Evolutionary conservation across 2,329 filamentous ascomycete genomes (phyloP).

Genomic region (Cordyceps pruinosa): DNA sequence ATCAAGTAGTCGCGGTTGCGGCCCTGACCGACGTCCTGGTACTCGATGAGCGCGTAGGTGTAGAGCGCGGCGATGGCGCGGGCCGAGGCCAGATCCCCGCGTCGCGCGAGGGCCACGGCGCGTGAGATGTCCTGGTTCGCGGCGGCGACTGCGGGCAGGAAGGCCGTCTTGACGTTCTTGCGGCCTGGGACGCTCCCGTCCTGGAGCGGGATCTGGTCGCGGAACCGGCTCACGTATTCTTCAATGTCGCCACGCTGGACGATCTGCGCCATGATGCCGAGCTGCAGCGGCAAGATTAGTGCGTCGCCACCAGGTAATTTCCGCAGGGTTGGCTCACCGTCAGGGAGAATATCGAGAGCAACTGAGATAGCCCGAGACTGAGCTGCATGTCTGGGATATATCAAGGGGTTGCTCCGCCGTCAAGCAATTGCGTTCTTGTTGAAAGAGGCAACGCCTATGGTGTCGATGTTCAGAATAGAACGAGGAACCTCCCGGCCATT

Average conservation of each 20-base stretch:
- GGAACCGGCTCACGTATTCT: conserved; percentile 2
- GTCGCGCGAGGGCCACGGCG: not conserved
- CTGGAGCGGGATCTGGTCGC: not conserved
- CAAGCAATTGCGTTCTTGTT: not conserved
- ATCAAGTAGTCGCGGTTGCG: conserved; percentile 7
- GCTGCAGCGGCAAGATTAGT: not conserved
- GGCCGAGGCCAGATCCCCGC: not conserved
- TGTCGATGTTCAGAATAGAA: not conserved
- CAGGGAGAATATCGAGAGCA: not conserved
- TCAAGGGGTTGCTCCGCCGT: not conserved
- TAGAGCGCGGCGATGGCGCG: conserved; percentile 2
- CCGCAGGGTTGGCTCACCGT: not conserved
- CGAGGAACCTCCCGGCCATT: not conserved
- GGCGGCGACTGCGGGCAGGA: not conserved
- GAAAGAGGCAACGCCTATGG: not conserved
- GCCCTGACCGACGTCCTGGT: not conserved
- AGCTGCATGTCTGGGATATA: not conserved
- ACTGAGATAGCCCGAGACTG: not conserved
- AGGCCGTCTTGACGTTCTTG: not conserved
- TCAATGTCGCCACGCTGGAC: conserved; percentile 3
- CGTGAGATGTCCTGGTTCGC: conserved; percentile 4
- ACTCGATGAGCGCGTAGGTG: conserved; percentile 4
- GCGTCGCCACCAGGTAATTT: not conserved
- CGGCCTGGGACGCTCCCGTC: not conserved
- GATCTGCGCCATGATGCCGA: not conserved